A percentile compares a stretch with the other conserved stretches of the same genome.
These are phyloP conservation scores for Xylogone sp. DNA, from an alignment of 2,329 filamentous ascomycete species.

Conservation along the genomic window DNA sequence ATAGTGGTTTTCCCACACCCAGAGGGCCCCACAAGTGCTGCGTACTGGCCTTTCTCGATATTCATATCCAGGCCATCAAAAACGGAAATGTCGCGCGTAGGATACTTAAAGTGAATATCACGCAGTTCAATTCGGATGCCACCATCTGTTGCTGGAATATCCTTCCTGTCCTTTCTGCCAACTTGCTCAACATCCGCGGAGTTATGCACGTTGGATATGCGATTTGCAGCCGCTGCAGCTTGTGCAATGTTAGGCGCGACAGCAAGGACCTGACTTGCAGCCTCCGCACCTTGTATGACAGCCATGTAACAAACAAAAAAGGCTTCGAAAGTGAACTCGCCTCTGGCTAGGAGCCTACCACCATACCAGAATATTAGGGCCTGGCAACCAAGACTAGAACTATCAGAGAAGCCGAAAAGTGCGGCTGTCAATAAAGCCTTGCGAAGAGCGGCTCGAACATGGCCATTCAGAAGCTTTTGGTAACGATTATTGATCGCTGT, in stretches of 20 bases:
- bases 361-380: conserved; percentile 53
- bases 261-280: conserved; percentile 63
- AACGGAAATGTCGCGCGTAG: conserved; percentile 49
- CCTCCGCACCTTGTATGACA: conserved; percentile 44
- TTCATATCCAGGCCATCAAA: conserved; percentile 48
- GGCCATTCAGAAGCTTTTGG: conserved; percentile 36
- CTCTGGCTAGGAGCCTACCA: neutral
- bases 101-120: conserved; percentile 55
- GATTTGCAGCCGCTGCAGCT: conserved; percentile 52
- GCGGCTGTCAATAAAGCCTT: conserved; percentile 43
- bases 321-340: conserved; percentile 22
- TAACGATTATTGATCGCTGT: conserved; percentile 65
- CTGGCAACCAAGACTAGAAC: conserved; percentile 53
- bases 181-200: conserved; percentile 77
- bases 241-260: conserved; percentile 49
- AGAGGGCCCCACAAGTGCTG: conserved; percentile 65
- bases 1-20: conserved; percentile 71
- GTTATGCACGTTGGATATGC: conserved; percentile 50
- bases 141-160: conserved; percentile 25
- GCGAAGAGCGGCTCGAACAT: conserved; percentile 41
- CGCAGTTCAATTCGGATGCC: conserved; percentile 50
- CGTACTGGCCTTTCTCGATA: conserved; percentile 62
- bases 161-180: conserved; percentile 30
- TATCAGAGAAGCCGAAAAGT: conserved; percentile 50
- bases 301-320: conserved; percentile 50